Percentiles rank a stretch among this genome's conserved stretches.
Conservation (phyloP, 306 rosid species). For the Acacia confusa region DNA sequence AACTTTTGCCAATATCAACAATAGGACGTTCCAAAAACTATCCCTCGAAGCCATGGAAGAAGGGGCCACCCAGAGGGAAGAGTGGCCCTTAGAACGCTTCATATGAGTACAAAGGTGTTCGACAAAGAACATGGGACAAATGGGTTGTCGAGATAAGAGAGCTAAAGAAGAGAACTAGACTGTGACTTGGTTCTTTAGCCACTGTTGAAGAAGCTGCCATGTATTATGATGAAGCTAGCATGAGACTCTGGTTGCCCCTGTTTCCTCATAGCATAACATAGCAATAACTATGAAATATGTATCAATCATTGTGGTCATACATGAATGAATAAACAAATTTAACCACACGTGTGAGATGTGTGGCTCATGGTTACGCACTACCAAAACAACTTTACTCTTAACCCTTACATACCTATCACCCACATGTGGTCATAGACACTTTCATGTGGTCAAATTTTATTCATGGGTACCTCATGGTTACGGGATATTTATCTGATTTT, state of each 20-base stretch:
- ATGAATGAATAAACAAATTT: too few species aligned
- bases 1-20: neutral
- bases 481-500: too few species aligned
- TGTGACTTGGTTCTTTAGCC: conserved; percentile 93
- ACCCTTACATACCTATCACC: too few species aligned
- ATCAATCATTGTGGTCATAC: too few species aligned
- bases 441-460: too few species aligned
- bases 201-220: conserved; percentile 94
- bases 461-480: too few species aligned
- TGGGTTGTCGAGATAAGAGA: conserved; percentile 98
- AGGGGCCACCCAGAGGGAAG: conserved; percentile 87
- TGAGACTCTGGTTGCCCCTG: conserved; percentile 46
- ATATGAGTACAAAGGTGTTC: conserved; percentile 83
- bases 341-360: too few species aligned
- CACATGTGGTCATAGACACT: too few species aligned
- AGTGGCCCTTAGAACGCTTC: conserved; percentile 92
- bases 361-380: too few species aligned
- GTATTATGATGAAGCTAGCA: conserved; percentile 94
- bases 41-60: conserved; percentile 89
- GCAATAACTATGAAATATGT: too few species aligned
- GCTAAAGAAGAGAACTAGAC: conserved; percentile 88
- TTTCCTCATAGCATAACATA: too few species aligned
- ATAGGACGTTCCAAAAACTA: conserved; percentile 74
- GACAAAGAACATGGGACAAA: conserved; percentile 96
- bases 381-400: too few species aligned